A percentile compares a stretch with the other conserved stretches of the same genome.
Conservation (phyloP, 176 grass and related monocot species). For the Puya raimondii region DNA sequence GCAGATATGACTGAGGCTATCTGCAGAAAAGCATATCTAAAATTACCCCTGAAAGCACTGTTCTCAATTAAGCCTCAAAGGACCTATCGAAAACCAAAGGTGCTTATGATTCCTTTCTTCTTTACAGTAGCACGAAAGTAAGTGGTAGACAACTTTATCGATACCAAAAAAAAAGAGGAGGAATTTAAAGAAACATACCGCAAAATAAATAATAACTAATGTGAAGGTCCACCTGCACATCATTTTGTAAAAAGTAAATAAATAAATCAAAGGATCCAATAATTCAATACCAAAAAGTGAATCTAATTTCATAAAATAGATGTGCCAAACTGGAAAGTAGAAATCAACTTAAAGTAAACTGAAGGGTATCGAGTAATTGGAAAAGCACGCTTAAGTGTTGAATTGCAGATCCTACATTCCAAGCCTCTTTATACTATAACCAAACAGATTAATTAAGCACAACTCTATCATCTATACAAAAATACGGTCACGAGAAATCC, state of each 20-base stretch:
- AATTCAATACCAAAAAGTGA: not conserved
- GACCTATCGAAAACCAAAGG: not conserved
- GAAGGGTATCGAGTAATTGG: too few species aligned
- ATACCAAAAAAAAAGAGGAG: not conserved
- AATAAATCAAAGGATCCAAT: not conserved
- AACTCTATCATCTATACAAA: too few species aligned
- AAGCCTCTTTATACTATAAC: too few species aligned
- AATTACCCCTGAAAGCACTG: not conserved
- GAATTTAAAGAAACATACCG: slow-evolving; percentile 21
- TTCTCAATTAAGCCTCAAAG: not conserved
- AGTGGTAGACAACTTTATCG: not conserved
- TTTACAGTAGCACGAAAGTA: not conserved
- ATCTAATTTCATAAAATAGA: not conserved
- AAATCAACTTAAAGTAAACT: too few species aligned
- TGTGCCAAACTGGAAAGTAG: not conserved
- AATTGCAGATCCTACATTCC: too few species aligned
- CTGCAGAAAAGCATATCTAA: slow-evolving; percentile 18
- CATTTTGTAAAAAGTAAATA: slow-evolving; percentile 19
- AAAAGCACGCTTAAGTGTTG: too few species aligned
- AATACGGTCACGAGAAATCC: too few species aligned
- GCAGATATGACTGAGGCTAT: slow-evolving; percentile 56
- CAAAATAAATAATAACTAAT: slow-evolving; percentile 60
- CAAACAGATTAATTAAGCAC: too few species aligned
- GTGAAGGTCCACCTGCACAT: slow-evolving; percentile 68
- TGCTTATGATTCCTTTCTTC: not conserved